These are phyloP conservation scores for Bipolaris oryzae DNA, from an alignment of 2,329 filamentous ascomycete genomes.

Conservation along the genomic window DNA sequence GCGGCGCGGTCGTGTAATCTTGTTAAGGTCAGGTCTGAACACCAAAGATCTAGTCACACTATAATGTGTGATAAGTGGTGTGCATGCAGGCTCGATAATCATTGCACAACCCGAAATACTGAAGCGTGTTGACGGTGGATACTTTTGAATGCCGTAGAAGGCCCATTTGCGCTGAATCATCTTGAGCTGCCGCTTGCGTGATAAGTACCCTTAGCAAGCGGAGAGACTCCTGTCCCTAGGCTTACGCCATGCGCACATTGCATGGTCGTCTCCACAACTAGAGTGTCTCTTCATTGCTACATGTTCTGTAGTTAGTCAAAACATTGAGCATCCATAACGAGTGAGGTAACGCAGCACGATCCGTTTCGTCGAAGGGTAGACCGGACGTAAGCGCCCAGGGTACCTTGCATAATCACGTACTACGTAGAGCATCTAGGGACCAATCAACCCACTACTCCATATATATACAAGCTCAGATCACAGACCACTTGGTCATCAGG, in stretches of 20 bases:
- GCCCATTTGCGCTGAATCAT: no score
- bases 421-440: not conserved
- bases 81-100: not conserved
- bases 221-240: no score
- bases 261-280: no score
- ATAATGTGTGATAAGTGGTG: not conserved
- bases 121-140: not conserved
- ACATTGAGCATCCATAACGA: no score
- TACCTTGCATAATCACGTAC: not conserved
- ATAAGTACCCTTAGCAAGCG: no score
- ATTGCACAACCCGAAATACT: not conserved
- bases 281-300: no score
- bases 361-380: no score
- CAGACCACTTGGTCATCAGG: not conserved
- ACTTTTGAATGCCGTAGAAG: not conserved
- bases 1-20: not conserved
- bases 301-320: no score
- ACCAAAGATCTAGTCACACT: not conserved
- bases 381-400: not conserved
- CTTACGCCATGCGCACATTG: no score
- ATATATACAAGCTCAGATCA: conserved; percentile 3
- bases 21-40: not conserved
- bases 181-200: no score
- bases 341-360: no score
- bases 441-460: not conserved